phyloP scores from a whole-genome alignment of 345 rosid species.

The Syzygium grande region DNA sequence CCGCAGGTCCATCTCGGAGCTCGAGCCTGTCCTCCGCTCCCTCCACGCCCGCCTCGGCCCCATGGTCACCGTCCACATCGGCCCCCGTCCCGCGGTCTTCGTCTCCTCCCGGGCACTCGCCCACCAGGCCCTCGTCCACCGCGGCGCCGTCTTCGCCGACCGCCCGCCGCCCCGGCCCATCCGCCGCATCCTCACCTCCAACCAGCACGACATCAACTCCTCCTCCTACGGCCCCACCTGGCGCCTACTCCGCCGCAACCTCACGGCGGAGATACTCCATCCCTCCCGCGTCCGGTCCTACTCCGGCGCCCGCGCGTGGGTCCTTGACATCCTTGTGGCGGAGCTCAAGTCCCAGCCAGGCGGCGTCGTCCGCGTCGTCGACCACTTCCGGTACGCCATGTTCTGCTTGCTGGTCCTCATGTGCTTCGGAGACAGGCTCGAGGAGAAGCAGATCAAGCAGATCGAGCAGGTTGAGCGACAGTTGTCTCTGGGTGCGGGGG shows the following conservation, averaged over 20 bases:
- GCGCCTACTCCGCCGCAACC: background rate
- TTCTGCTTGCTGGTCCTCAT: background rate
- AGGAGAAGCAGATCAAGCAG: background rate
- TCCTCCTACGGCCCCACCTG: slow-evolving; percentile 1
- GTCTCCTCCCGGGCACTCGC: background rate
- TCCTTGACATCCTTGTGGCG: background rate
- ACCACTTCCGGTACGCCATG: background rate
- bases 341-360: background rate
- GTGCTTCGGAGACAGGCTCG: slow-evolving; percentile 1
- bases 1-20: background rate
- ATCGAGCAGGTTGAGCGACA: background rate
- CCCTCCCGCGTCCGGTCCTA: background rate
- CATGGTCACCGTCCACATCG: background rate
- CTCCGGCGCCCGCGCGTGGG: background rate
- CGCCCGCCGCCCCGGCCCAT: background rate
- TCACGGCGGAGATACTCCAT: slow-evolving; percentile 1
- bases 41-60: background rate
- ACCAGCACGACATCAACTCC: background rate
- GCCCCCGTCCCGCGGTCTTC: background rate
- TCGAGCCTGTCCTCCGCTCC: background rate
- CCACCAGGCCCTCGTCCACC: slow-evolving; percentile 1
- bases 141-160: background rate
- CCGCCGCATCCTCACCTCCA: background rate
- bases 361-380: background rate
- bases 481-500: background rate